Evolutionary conservation across 2,329 filamentous ascomycete genomes (phyloP).

Genomic region (Diaporthe vexans): DNA sequence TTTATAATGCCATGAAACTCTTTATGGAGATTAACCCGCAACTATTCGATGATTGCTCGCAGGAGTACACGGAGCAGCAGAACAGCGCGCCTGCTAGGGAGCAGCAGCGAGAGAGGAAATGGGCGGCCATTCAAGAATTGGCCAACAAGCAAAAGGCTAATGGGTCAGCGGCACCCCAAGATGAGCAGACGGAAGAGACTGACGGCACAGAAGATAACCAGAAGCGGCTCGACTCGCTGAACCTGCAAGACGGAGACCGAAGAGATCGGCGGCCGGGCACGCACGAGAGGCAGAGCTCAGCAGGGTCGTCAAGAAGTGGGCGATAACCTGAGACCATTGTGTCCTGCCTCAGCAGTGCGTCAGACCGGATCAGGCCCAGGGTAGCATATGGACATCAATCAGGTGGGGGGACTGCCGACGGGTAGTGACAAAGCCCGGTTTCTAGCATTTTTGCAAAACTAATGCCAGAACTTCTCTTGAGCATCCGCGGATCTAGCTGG

Average conservation of each 20-base stretch:
- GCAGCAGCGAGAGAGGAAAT: conserved; percentile 85
- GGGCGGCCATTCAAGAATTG: conserved; percentile 87
- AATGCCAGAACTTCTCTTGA: conserved; percentile 6
- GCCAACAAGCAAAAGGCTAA: conserved; percentile 76
- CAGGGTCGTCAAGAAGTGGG: conserved; percentile 67
- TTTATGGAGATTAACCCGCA: conserved; percentile 99
- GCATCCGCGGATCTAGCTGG: neutral
- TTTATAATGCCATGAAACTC: conserved; percentile 99
- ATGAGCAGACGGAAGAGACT: conserved; percentile 75
- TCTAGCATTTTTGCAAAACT: conserved; percentile 24
- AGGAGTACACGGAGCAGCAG: conserved; percentile 97
- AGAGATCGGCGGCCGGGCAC: conserved; percentile 63
- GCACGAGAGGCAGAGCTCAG: conserved; percentile 73
- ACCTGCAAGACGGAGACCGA: conserved; percentile 86
- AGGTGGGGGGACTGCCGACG: conserved; percentile 15
- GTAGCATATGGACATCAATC: conserved; percentile 17
- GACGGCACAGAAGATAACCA: conserved; percentile 88
- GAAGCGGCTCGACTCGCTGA: conserved; percentile 89
- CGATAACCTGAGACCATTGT: conserved; percentile 53
- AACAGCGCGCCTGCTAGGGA: conserved; percentile 91
- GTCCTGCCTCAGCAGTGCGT: conserved; percentile 18
- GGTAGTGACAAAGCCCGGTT: conserved; percentile 39
- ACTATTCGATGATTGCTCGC: conserved; percentile 97
- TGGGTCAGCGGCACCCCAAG: conserved; percentile 49
- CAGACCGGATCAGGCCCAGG: conserved; percentile 16